Conservation (phyloP, 495 filamentous ascomycete species). For the Penicillium canariense region DNA sequence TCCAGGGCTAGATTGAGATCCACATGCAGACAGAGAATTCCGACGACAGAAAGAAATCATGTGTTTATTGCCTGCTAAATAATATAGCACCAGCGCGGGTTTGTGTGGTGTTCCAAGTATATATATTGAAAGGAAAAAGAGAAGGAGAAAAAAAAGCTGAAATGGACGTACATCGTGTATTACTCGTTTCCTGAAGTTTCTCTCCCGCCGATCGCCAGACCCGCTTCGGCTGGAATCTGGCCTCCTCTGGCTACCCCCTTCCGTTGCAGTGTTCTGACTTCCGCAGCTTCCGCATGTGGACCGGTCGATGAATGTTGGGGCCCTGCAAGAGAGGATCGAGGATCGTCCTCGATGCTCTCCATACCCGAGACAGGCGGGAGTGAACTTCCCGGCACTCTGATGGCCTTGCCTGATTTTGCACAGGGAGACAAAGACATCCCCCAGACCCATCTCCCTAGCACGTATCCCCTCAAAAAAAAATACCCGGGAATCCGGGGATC, state of each 20-base stretch:
- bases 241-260: too few species aligned
- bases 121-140: not conserved
- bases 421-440: not conserved
- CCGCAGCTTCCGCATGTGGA: too few species aligned
- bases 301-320: too few species aligned
- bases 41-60: not conserved
- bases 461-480: not conserved
- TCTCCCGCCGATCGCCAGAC: not conserved
- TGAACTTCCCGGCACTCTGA: too few species aligned
- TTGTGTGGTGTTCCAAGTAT: not conserved
- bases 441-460: not conserved
- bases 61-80: too few species aligned
- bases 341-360: too few species aligned
- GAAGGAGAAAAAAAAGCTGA: conserved; percentile 5
- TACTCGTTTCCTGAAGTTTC: conserved; percentile 27
- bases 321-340: too few species aligned
- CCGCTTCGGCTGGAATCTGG: not conserved
- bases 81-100: not conserved
- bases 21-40: not conserved
- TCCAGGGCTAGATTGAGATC: too few species aligned
- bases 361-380: too few species aligned
- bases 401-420: too few species aligned
- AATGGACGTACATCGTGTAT: conserved; percentile 25
- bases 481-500: not conserved
- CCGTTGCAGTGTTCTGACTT: too few species aligned